phyloP scores from a whole-genome alignment of 345 rosid species.

The Noccaea caerulescens region DNA sequence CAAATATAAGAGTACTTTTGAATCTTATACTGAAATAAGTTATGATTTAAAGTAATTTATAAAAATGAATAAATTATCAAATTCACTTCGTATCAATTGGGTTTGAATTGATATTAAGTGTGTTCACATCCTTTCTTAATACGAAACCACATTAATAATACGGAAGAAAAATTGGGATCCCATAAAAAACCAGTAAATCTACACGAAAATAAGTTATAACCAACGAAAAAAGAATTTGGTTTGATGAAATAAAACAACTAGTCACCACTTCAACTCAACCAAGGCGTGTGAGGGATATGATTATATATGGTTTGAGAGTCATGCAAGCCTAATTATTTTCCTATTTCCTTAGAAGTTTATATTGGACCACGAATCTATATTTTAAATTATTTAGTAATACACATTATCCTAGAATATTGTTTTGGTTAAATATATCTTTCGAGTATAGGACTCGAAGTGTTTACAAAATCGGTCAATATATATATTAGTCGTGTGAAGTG shows the following conservation, averaged over 20 bases:
- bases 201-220: background rate
- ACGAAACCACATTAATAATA: too few relatives aligned
- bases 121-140: too few relatives aligned
- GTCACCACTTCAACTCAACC: background rate
- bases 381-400: background rate
- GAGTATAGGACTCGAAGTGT: background rate
- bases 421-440: background rate
- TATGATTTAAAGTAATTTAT: background rate
- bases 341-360: background rate
- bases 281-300: background rate
- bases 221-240: background rate
- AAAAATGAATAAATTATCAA: background rate
- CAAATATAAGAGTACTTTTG: too few relatives aligned
- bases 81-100: background rate
- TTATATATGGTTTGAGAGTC: background rate
- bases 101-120: too few relatives aligned
- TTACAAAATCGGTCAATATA: background rate
- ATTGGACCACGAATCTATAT: background rate
- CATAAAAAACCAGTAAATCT: too few relatives aligned
- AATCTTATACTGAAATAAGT: background rate
- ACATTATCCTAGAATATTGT: constrained; percentile 8
- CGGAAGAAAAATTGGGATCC: too few relatives aligned
- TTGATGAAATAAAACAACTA: background rate
- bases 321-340: background rate
- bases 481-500: constrained; percentile 8